These are phyloP conservation scores for Pisolithus orientalis DNA, from an alignment of 768 basidiomycete species.

Conservation along the genomic window DNA sequence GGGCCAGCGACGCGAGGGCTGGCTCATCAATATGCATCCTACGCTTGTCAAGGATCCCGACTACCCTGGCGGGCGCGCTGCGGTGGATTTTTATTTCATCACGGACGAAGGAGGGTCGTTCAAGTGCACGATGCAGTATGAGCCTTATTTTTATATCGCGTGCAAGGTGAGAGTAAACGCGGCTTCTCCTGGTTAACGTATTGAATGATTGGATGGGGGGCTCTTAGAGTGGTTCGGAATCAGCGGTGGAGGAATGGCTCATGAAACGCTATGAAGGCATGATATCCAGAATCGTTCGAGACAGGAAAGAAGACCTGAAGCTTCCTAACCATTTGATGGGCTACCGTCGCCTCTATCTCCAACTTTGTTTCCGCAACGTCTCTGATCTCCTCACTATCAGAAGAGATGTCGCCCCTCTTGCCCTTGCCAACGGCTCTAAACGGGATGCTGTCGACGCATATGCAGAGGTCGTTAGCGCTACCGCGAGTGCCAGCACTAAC, in stretches of 20 bases:
- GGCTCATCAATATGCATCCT: conserved; percentile 99
- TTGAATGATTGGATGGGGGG: conserved; percentile 4
- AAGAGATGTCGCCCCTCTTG: conserved; percentile 85
- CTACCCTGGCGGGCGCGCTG: conserved; percentile 78
- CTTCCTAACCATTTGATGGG: conserved; percentile 96
- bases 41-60: conserved; percentile 84
- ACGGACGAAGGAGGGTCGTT: conserved; percentile 96
- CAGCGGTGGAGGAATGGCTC: conserved; percentile 91
- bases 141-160: conserved; percentile 91
- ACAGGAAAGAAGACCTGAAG: conserved; percentile 90
- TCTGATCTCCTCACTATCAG: conserved; percentile 84
- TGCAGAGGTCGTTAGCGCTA: conserved; percentile 87
- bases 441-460: conserved; percentile 95
- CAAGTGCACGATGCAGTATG: conserved; percentile 87
- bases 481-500: conserved; percentile 59
- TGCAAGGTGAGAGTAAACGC: conserved; percentile 65
- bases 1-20: conserved; percentile 74
- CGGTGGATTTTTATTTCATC: conserved; percentile 95
- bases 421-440: conserved; percentile 85
- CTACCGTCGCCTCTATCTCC: conserved; percentile 83
- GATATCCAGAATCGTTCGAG: conserved; percentile 69
- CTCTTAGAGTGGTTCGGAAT: conserved; percentile 73
- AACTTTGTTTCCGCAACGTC: conserved; percentile 89
- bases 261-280: conserved; percentile 89
- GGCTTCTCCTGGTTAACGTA: not conserved